Evolutionary conservation across 2,329 filamentous ascomycete genomes (phyloP).

Genomic region (Fusarium nematophilum): DNA sequence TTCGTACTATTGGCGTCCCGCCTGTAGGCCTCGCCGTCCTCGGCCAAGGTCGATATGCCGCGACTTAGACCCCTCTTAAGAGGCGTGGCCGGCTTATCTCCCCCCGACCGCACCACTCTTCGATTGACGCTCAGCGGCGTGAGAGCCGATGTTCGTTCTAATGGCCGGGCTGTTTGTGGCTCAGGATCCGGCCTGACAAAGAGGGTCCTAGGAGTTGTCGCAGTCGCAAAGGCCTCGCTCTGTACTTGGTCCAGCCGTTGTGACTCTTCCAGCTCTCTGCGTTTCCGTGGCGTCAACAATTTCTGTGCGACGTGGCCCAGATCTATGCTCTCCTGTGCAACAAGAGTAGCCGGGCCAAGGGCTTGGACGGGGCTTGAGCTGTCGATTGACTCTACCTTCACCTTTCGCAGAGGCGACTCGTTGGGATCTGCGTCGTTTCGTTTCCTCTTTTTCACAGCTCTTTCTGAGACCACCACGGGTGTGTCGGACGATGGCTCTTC

Average conservation of each 20-base stretch:
- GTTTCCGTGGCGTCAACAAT: slow-evolving; percentile 52
- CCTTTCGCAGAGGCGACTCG: slow-evolving; percentile 42
- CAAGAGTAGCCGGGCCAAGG: slow-evolving; percentile 38
- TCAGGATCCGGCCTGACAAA: slow-evolving; percentile 35
- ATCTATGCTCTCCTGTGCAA: slow-evolving; percentile 69
- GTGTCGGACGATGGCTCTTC: slow-evolving; percentile 65
- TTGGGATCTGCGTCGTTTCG: slow-evolving; percentile 40
- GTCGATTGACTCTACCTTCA: slow-evolving; percentile 57
- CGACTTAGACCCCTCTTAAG: slow-evolving; percentile 44
- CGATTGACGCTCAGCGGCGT: slow-evolving; percentile 53
- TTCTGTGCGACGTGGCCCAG: slow-evolving; percentile 53
- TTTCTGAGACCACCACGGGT: slow-evolving; percentile 63
- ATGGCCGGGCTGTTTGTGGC: slow-evolving; percentile 33
- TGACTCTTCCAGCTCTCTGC: slow-evolving; percentile 40
- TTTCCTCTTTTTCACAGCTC: slow-evolving; percentile 61
- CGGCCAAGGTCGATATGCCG: slow-evolving; percentile 58
- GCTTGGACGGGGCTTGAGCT: slow-evolving; percentile 46
- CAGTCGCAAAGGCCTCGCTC: slow-evolving; percentile 12
- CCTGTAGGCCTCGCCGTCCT: slow-evolving; percentile 57
- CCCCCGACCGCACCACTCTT: slow-evolving; percentile 36
- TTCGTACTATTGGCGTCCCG: slow-evolving; percentile 18
- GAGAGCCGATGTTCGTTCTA: slow-evolving; percentile 45
- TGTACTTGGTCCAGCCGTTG: slow-evolving; percentile 19
- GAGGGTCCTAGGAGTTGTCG: slow-evolving; percentile 29
- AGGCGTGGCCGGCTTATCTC: slow-evolving; percentile 33